Evolutionary conservation across 352 stramenopile species (phyloP), one percentile per base, ranked within the genome.

Genomic region (Chrysophaeum taylorii): DNA sequence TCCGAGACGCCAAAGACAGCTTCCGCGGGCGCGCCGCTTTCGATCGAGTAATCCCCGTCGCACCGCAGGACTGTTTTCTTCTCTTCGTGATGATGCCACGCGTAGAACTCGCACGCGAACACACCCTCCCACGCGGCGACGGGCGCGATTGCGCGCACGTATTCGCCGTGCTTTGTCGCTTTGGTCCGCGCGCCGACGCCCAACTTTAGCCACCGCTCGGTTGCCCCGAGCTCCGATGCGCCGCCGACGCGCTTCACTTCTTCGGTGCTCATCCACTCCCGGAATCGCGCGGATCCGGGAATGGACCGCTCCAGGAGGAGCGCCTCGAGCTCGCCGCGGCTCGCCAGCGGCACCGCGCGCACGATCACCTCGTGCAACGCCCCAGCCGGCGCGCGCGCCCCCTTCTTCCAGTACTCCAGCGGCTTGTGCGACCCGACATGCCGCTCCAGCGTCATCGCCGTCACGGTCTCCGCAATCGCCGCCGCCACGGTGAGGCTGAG

Each of bases 91-190:
- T 57, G n/a, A n/a, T n/a, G n/a, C n/a, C n/a, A 70, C 31, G 5
- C 29, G 35, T 2, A 4, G 5, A 70, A 57, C 16, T 57, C 52
- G 35, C 29, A 42, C 16, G 18, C 38, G 14, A 70, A 23, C 2
- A 41, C 12, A 2, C 15, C 29, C 12, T 45, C 31, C 36, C 35
- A 70, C 2, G 23, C n/a, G 9, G 4, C 45, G 16, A 70, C 18
- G 12, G 12, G 31, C 2, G 36, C 64, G 2, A 5, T 2, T 7
- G 52, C 64, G 16, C 9, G 52, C 33, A 70, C 29, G 38, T 57
- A 70, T 35, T 70, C 52, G 36, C 52, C 64, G 39, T 57, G 15
- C 12, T 18, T 27, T 25, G 64, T 70, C 7, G 37, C 29, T 4
- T 2, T 57, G 16, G 31, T n/a, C 1, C 27, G 31, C 2, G 1